phyloP scores from a whole-genome alignment of 192 early-diverging fungal genomes.

The Linnemannia schmuckeri region DNA sequence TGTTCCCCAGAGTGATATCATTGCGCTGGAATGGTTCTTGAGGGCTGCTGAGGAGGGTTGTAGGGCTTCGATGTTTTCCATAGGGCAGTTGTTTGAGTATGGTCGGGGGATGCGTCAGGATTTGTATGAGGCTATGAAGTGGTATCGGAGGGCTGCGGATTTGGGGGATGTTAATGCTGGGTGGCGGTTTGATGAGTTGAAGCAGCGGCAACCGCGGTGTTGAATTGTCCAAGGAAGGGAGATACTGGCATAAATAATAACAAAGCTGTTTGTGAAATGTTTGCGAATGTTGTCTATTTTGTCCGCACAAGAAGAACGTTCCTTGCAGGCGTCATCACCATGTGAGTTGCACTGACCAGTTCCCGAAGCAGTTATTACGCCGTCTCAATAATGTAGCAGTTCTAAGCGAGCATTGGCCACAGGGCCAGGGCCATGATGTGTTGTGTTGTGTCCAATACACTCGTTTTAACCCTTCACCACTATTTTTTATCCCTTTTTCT shows the following conservation, averaged over 20 bases:
- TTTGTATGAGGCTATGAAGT: background rate
- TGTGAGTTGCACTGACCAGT: no score
- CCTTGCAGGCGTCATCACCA: no score
- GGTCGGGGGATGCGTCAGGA: background rate
- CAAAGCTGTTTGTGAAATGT: no score
- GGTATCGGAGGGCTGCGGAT: background rate
- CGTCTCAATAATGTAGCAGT: no score
- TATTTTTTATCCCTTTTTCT: no score
- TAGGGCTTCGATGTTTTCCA: background rate
- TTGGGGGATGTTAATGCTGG: background rate
- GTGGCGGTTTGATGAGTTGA: background rate
- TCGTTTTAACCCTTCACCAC: no score
- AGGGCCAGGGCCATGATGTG: no score
- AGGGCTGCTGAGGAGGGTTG: background rate
- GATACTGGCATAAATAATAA: background rate
- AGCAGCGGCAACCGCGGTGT: background rate
- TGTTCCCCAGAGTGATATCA: background rate
- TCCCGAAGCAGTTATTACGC: no score
- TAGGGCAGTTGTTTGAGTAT: background rate
- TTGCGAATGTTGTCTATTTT: no score
- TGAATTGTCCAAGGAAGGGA: background rate
- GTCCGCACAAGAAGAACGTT: no score
- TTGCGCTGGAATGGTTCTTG: background rate
- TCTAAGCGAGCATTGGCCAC: no score
- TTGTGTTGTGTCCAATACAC: no score